A percentile compares a stretch with the other conserved stretches of the same genome.
These are phyloP conservation scores for Pinus albicaulis DNA, from an alignment of 75 land plant species.

Conservation along the genomic window DNA sequence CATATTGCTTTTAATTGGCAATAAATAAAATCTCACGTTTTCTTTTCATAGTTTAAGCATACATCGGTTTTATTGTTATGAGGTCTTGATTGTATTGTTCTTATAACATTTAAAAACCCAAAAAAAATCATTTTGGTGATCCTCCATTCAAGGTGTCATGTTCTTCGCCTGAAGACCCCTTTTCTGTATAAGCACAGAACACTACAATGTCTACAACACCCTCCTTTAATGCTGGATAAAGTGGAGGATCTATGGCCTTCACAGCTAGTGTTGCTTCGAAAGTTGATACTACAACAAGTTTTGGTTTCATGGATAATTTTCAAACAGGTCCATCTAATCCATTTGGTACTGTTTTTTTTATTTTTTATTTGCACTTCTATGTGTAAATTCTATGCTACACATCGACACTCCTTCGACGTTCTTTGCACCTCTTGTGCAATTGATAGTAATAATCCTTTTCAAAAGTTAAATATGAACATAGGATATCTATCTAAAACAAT, in stretches of 20 bases:
- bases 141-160: slow-evolving; percentile 63
- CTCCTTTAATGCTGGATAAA: slow-evolving; percentile 10
- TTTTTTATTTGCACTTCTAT: too few species aligned
- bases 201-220: slow-evolving; percentile 11
- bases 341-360: not conserved
- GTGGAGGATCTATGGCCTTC: not conserved
- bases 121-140: slow-evolving; percentile 80
- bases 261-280: not conserved
- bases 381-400: too few species aligned
- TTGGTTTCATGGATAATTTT: slow-evolving; percentile 8
- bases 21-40: not conserved
- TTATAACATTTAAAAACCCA: slow-evolving; percentile 23
- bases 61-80: not conserved
- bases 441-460: too few species aligned
- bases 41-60: not conserved
- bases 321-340: slow-evolving; percentile 9
- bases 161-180: slow-evolving; percentile 31
- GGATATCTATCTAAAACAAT: too few species aligned
- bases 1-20: not conserved
- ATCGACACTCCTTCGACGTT: too few species aligned
- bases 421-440: too few species aligned
- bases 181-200: slow-evolving; percentile 21
- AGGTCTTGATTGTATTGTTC: not conserved
- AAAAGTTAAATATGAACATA: too few species aligned
- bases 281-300: not conserved